Base-by-base conservation (phyloP, 371 early-diverging fungal genomes). In the Mucor sp. region DNA sequence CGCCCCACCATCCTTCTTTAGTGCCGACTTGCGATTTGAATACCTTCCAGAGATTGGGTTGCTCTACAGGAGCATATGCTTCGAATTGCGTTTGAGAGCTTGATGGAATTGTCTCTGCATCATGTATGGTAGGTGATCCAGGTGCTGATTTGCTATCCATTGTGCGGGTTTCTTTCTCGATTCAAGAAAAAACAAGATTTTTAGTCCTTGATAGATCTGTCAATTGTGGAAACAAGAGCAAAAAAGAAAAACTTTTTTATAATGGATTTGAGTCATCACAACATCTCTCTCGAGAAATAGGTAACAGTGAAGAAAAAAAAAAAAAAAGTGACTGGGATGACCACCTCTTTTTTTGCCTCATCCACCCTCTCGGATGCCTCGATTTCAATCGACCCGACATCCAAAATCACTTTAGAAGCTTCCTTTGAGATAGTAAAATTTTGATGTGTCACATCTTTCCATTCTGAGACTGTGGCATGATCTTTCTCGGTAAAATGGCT, bases 1-100 rank as follows among this genome's bases (percentile, higher is more conserved):
- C 81, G 11, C 88, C 88, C 67, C 84, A 75, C 88, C 88, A 88
- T 19, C 88, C 87, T 58, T 85, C 87, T 57, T 72, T 75, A 4
- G 86, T 86, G n/a, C 72, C 75, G 8, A 84, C 79, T 53, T 77
- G 80, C 5, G 74, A 68, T 58, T 76, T 77, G 53, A 87, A 65
- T 28, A 69, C 30, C 7, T 50, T 61, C 76, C 78, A 80, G 15
- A 80, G 48, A 44, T 53, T 75, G 8, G 77, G 77, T 37, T 60
- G 53, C 1, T 70, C 53, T 2, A 62, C 70, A 25, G 80, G 74
- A 27, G 77, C 61, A 67, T 80, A 80, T 0, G 80, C 80, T 32
- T 75, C 77, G 33, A 80, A 80, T 58, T 80, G 77, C 2, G 73
- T 72, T 9, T 70, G 67, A 19, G 69, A 60, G 4, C 43, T 15